Base-by-base conservation (phyloP, 2,329 filamentous ascomycete genomes). In the Diaporthe australafricana region DNA sequence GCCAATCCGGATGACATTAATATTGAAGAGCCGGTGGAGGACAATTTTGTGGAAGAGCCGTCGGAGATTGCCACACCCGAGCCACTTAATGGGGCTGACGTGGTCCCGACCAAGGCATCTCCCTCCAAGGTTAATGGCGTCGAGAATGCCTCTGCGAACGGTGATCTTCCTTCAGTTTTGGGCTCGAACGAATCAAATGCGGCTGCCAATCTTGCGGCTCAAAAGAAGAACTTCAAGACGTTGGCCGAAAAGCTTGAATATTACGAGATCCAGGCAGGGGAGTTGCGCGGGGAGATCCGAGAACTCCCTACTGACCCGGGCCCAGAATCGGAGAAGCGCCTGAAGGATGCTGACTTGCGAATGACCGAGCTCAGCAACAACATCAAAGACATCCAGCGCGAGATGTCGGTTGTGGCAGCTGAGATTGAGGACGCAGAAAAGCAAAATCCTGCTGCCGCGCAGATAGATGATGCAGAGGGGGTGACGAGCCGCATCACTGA, bases 1-100 rank as follows among this genome's bases (percentile, higher is more conserved):
- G 63, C 78, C 5, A 78, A 75, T 5, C 85, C 85, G 0, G 87
- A 88, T 2, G 86, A 89, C 70, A 87, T 89, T 63, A 81, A 87
- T 56, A 83, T 89, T 30, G 83, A 85, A 72, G 83, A 83, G 42
- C 84, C 82, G 0, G 81, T 84, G 40, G 62, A 73, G 45, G 56
- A 72, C 55, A 57, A 25, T 27, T 52, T 60, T 32, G 12, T 48
- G 20, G 72, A 73, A 16, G 50, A 75, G 72, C 22, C 65, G 47
- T 14, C 73, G 73, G 32, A 74, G 68, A 14, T 22, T 70, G 2
- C 53, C 74, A 20, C 56, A 62, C 48, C 70, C 6, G 74, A 73
- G 20, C 74, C 67, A 22, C n/a, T 45, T 8, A 68, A 63, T 76
- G 35, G 77, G 25, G 62, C 9, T 9, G 67, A 71, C 47, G 74